Base-by-base conservation (phyloP, 805 yeast species). In the Ogataea methanolica region DNA sequence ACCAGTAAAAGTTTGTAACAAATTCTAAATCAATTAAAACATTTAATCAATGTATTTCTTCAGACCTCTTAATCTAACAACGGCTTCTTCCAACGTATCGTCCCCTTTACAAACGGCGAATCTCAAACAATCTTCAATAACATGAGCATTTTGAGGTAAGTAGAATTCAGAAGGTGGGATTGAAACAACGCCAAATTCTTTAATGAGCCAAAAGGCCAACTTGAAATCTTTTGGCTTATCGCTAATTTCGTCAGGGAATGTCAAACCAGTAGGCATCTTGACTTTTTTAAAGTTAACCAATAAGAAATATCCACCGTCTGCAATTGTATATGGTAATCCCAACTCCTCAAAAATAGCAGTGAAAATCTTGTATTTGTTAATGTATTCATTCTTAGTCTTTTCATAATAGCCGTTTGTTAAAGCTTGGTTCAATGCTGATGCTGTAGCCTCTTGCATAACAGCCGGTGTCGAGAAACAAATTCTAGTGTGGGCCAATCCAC, bases 101-200 rank as follows among this genome's bases (percentile, higher is more conserved):
- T 94, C 95, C 58, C 87, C 96, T 70, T 94, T 94, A 75, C 99
- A 94, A 17, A 94, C 95, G 15, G 99, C 98, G 66, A 94, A 91
- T 62, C 99, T 82, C 51, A 94, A 72, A 62, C 89, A 79, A 57
- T 88, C 83, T 62, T 91, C 96, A 47, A 92, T 90, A 16, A 83
- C 80, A 47, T 78, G 72, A 33, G 86, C 90, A 54, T 85, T 82
- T 50, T 79, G 82, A 9, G 81, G 78, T 39, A 82, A 76, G 59
- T 88, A 81, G 61, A 94, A 94, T 67, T 92, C 98, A n/a, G 96
- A 85, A 29, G 98, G 98, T 11, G 99, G 99, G 54, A 94, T 94
- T 4, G 96, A 85, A 19, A 94, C 98, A 37, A 94, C 95, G 11
- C 99, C 99, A 48, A 92, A 66, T 63, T 90, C 96, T 62, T 81